phyloP scores from a whole-genome alignment of 345 rosid genomes.

The Eucalyptus caleyi region DNA sequence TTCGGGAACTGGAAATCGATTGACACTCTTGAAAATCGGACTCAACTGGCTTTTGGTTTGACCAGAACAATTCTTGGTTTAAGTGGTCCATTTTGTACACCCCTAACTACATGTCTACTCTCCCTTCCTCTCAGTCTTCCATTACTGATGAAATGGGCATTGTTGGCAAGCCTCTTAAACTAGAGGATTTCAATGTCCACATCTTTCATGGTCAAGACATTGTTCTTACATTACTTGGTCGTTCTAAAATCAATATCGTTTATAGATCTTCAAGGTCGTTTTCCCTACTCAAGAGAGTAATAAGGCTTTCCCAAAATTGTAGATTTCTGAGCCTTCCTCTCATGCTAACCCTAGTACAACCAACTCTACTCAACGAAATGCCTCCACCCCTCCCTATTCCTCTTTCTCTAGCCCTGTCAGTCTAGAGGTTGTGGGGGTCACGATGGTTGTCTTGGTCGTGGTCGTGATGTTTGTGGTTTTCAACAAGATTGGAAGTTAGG shows the following conservation, averaged over 20 bases:
- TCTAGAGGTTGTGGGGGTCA: neutral
- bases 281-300: neutral
- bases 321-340: neutral
- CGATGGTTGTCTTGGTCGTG: neutral
- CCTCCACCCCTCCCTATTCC: neutral
- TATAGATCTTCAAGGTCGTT: too few relatives aligned
- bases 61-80: too few relatives aligned
- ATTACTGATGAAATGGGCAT: too few relatives aligned
- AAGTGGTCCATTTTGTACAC: too few relatives aligned
- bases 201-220: neutral
- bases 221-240: too few relatives aligned
- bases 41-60: rapidly evolving
- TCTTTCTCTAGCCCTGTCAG: neutral
- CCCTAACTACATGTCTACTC: too few relatives aligned
- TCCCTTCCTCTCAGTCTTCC: neutral
- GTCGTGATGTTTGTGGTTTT: too few relatives aligned
- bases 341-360: neutral
- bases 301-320: neutral
- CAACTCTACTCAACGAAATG: too few relatives aligned
- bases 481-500: neutral
- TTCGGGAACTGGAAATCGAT: rapidly evolving
- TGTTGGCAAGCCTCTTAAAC: neutral
- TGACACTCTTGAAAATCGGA: too few relatives aligned
- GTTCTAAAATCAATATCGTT: neutral
- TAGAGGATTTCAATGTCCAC: neutral